phyloP scores from a whole-genome alignment of 164 flowering plant genomes.

The Santalum album region DNA sequence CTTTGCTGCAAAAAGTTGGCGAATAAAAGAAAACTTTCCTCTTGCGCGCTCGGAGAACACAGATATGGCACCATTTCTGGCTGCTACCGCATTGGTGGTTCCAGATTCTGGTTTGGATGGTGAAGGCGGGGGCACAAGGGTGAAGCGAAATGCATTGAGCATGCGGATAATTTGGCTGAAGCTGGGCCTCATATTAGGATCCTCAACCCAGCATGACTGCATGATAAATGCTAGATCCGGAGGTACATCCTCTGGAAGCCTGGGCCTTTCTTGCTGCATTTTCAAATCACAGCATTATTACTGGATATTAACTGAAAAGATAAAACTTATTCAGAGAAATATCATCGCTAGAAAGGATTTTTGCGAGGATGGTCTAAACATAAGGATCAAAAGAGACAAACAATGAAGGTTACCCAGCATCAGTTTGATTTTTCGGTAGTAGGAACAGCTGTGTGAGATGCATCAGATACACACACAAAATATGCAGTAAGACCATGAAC shows the following conservation, averaged over 20 bases:
- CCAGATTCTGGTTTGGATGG: constrained; percentile 35
- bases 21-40: constrained; percentile 69
- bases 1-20: constrained; percentile 71
- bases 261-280: constrained; percentile 78
- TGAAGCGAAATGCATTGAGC: constrained; percentile 61
- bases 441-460: too few species aligned
- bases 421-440: too few species aligned
- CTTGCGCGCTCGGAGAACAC: constrained; percentile 59
- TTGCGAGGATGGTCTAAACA: too few species aligned
- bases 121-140: constrained; percentile 40
- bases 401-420: too few species aligned
- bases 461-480: too few species aligned
- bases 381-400: too few species aligned
- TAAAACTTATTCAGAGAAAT: too few species aligned
- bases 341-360: too few species aligned
- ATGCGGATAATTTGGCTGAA: constrained; percentile 80
- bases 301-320: not conserved
- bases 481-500: too few species aligned
- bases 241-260: constrained; percentile 55
- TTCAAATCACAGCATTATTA: constrained; percentile 4
- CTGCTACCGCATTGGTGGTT: constrained; percentile 11
- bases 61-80: constrained; percentile 36
- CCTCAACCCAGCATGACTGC: constrained; percentile 93
- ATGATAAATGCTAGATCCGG: constrained; percentile 67
- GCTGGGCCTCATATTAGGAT: constrained; percentile 78